These are phyloP conservation scores for Aciculoconidium aculeatum DNA, from an alignment of 805 yeast genomes.

Conservation along the genomic window DNA sequence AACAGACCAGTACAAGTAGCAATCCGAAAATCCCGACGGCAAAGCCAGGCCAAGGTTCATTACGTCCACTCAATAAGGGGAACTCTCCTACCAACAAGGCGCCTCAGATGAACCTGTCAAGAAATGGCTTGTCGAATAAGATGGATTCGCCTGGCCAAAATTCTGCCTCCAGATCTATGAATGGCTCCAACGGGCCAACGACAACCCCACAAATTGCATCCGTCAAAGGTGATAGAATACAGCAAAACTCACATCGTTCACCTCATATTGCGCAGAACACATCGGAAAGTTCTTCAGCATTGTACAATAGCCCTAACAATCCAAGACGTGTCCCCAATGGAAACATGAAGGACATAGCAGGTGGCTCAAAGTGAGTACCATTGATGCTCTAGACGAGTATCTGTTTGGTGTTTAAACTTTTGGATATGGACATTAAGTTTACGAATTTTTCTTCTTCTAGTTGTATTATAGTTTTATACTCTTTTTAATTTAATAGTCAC, in stretches of 20 bases:
- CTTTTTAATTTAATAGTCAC: no score
- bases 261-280: constrained; percentile 5
- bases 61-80: not conserved
- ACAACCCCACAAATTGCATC: constrained; percentile 6
- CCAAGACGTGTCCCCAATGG: constrained; percentile 3
- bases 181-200: constrained; percentile 1
- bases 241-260: constrained; percentile 2
- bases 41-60: constrained; percentile 1
- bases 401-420: no score
- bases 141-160: no score
- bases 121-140: constrained; percentile 2
- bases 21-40: constrained; percentile 2
- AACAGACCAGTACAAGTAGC: constrained; percentile 5
- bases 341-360: no score
- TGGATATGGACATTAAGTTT: no score
- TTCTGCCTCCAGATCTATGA: not conserved
- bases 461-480: no score
- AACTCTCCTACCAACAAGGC: constrained; percentile 2
- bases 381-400: no score
- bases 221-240: constrained; percentile 5
- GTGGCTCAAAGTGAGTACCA: no score
- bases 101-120: not conserved
- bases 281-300: constrained; percentile 5
- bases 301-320: constrained; percentile 7
- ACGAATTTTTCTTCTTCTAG: no score